A percentile compares a stretch with the other conserved stretches of the same genome.
Conservation (phyloP, 176 grass and related monocot species). For the Triticum monococcum region DNA sequence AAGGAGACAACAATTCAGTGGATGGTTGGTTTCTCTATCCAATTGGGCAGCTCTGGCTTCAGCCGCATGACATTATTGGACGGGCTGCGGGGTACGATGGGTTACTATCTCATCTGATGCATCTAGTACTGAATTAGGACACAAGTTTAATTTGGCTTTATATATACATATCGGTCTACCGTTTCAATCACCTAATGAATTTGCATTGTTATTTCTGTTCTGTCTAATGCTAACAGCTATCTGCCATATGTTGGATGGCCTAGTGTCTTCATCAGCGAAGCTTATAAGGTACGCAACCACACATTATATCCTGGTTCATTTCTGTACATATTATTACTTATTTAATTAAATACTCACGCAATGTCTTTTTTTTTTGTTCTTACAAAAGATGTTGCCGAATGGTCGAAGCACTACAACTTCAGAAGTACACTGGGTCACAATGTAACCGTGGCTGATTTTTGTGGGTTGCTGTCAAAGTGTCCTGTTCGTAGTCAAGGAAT, state of each 20-base stretch:
- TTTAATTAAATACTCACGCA: background rate
- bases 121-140: too few relatives aligned
- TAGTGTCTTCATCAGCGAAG: background rate
- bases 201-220: background rate
- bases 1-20: background rate
- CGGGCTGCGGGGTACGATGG: background rate
- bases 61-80: background rate
- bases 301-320: background rate
- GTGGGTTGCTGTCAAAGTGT: background rate
- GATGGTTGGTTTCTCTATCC: background rate
- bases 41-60: background rate
- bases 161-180: too few relatives aligned
- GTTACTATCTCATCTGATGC: too few relatives aligned
- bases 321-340: background rate
- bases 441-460: background rate
- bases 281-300: background rate
- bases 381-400: background rate
- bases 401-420: background rate
- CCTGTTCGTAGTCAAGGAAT: too few relatives aligned
- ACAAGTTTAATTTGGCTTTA: too few relatives aligned
- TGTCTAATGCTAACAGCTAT: background rate
- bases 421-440: background rate
- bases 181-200: background rate
- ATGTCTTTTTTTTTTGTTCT: background rate
- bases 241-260: background rate